Evolutionary conservation across 768 basidiomycete species (phyloP).

Genomic region (Pisolithus orientalis): DNA sequence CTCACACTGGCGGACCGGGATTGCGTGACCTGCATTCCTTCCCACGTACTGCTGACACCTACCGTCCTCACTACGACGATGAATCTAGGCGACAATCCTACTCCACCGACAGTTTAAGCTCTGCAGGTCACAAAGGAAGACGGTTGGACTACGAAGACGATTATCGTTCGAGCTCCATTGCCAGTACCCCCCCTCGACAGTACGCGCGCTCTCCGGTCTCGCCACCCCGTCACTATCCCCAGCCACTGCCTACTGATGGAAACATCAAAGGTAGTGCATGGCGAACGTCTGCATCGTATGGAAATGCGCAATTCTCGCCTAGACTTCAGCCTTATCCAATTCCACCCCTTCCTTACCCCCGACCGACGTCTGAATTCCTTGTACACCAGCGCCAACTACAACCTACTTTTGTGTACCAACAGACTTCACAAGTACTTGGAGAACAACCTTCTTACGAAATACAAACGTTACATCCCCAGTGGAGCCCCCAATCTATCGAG

Average conservation of each 20-base stretch:
- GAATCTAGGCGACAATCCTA: slow-evolving; percentile 26
- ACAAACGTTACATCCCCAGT: slow-evolving; percentile 18
- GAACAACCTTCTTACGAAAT: slow-evolving; percentile 14
- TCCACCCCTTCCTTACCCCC: background rate
- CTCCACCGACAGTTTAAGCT: slow-evolving; percentile 25
- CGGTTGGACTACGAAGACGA: slow-evolving; percentile 21
- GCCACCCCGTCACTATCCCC: slow-evolving; percentile 13
- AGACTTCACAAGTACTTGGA: background rate
- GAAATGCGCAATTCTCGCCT: background rate
- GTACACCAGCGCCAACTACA: background rate
- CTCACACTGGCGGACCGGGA: slow-evolving; percentile 27
- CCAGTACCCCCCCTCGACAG: slow-evolving; percentile 27
- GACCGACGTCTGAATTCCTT: background rate
- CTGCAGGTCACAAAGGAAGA: slow-evolving; percentile 18
- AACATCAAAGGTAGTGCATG: background rate
- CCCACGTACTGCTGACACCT: slow-evolving; percentile 38
- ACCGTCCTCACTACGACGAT: slow-evolving; percentile 42
- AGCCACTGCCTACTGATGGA: slow-evolving; percentile 2
- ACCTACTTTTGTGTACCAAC: background rate
- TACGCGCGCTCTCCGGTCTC: slow-evolving; percentile 17
- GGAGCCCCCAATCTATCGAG: slow-evolving; percentile 25
- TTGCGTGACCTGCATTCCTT: slow-evolving; percentile 36
- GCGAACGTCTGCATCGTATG: background rate
- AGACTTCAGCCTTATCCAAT: background rate
- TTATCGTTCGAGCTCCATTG: slow-evolving; percentile 24